Evolutionary conservation across 768 basidiomycete genomes (phyloP).

Genomic region (Phanerodontia chrysosporium): DNA sequence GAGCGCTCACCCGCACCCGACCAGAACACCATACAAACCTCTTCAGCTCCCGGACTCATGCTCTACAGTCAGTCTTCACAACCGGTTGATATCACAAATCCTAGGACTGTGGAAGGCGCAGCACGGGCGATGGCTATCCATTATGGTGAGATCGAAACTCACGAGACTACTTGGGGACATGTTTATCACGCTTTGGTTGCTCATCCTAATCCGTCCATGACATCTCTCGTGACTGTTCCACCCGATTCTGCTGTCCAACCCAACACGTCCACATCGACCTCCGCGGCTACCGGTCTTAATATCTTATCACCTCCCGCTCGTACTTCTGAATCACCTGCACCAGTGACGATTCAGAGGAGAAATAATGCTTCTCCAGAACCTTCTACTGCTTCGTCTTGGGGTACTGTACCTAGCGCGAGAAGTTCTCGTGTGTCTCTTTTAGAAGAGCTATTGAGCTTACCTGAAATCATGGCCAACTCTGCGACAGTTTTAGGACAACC

Average conservation of each 20-base stretch:
- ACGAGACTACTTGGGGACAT: slow-evolving; percentile 11
- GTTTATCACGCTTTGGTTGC: neutral
- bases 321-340: neutral
- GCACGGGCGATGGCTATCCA: slow-evolving; percentile 9
- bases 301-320: neutral
- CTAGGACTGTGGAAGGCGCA: slow-evolving; percentile 6
- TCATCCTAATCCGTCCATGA: slow-evolving; percentile 1
- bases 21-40: neutral
- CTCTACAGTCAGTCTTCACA: slow-evolving; percentile 6
- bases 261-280: neutral
- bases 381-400: slow-evolving; percentile 13
- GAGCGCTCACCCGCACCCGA: neutral
- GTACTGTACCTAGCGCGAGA: slow-evolving; percentile 11
- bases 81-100: neutral
- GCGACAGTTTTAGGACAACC: neutral
- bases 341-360: slow-evolving; percentile 1
- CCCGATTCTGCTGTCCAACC: neutral
- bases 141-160: slow-evolving; percentile 10
- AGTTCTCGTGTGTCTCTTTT: slow-evolving; percentile 7
- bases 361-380: slow-evolving; percentile 3
- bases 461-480: neutral
- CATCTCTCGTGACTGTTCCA: slow-evolving; percentile 3
- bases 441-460: slow-evolving; percentile 6
- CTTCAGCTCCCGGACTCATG: slow-evolving; percentile 4
- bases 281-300: slow-evolving; percentile 4